These are phyloP conservation scores for Gaeumannomyces sp. DNA, from an alignment of 2,329 filamentous ascomycete genomes.

Conservation along the genomic window DNA sequence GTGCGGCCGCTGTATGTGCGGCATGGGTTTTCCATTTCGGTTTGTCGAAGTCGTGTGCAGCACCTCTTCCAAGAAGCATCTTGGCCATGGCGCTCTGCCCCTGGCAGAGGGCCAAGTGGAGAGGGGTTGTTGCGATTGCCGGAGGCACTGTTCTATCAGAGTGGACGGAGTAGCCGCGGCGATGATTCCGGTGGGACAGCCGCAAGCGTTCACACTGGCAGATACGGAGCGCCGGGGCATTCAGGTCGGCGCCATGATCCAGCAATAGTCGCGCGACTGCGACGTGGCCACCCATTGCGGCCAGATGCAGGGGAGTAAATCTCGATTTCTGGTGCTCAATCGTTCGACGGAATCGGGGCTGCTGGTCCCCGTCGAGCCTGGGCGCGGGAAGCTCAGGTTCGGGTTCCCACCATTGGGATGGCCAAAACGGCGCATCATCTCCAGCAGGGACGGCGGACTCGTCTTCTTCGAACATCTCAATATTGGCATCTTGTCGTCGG, in stretches of 20 bases:
- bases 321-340: background rate
- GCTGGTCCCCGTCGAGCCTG: background rate
- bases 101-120: conserved; percentile 1
- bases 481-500: background rate
- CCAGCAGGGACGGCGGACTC: too few relatives aligned
- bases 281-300: background rate
- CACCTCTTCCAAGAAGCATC: background rate
- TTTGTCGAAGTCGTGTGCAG: background rate
- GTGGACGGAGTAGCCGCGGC: too few relatives aligned
- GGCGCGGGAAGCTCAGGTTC: background rate
- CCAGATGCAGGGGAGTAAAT: background rate
- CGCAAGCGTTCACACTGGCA: background rate
- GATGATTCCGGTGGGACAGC: background rate
- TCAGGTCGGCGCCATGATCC: background rate
- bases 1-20: background rate
- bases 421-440: background rate
- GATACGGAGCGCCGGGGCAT: background rate
- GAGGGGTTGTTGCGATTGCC: background rate
- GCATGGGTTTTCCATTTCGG: background rate
- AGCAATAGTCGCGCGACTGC: background rate
- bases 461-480: background rate
- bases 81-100: background rate
- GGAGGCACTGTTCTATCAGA: background rate
- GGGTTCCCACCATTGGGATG: background rate
- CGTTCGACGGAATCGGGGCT: background rate